Base-by-base conservation (phyloP, 768 basidiomycete species). In the Dioszegia hungarica region DNA sequence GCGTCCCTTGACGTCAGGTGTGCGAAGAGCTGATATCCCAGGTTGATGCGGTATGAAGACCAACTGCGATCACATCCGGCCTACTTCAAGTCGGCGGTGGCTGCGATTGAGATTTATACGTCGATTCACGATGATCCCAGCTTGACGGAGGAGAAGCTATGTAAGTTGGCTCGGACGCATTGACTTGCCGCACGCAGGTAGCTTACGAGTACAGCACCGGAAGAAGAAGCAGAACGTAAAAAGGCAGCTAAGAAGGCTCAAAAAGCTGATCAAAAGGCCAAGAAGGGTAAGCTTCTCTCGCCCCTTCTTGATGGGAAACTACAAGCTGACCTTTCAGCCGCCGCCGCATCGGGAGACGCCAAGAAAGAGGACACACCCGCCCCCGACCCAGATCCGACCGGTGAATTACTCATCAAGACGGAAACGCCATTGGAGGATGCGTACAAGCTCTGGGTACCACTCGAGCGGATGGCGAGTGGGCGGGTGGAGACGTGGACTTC, bases 21-120 rank as follows among this genome's bases (percentile, higher is more conserved):
- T 14, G 12, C 5, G 4, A 0, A 22, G 17, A 39, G 44, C 15
- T 55, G 40, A 58, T 41, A 22, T 44, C 2, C n/a, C 58, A 93
- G 91, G 51, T 78, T 94, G 66, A 77, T 94, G 44, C 77, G 80
- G 40, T 95, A 88, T 85, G 91, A 90, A 74, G 87, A 94, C 72
- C 77, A 77, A 27, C 77, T 97, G 17, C 83, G 87, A 14, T 84
- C 86, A 41, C 86, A 91, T 77, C 84, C 87, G 3, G 81, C 79
- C 0, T 95, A 92, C 72, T 78, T 89, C 57, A 81, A 81, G 45
- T 84, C 89, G 19, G 88, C 86, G 0, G 70, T 90, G 45, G 79
- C 83, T 52, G 88, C 87, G 8, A 81, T 88, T 22, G 80, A 82
- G 72, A 88, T 93, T 2, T 74, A 72, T 49, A 40, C 66, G 12